Conservation (phyloP, 148 eudicot species). For the Fallopia convolvulus region DNA sequence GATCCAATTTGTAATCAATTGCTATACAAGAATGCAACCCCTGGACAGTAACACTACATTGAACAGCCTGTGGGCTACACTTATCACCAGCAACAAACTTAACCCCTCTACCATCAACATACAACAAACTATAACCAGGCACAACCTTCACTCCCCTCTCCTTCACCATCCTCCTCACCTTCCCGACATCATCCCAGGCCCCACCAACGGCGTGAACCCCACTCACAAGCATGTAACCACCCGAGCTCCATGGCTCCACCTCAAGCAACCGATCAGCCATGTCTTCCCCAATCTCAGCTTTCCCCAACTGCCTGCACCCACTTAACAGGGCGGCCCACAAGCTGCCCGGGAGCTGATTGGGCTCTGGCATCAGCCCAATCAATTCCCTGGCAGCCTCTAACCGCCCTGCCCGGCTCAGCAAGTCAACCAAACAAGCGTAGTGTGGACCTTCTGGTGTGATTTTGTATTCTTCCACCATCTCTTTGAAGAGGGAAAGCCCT, state of each 20-base stretch:
- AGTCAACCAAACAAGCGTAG: slow-evolving; percentile 74
- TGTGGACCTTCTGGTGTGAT: slow-evolving; percentile 47
- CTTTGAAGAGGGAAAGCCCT: slow-evolving; percentile 49
- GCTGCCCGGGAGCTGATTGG: slow-evolving; percentile 22
- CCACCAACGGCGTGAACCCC: slow-evolving; percentile 60
- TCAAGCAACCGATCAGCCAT: slow-evolving; percentile 44
- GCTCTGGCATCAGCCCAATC: slow-evolving; percentile 33
- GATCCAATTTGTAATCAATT: background rate
- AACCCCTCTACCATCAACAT: slow-evolving; percentile 31
- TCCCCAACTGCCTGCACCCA: slow-evolving; percentile 43
- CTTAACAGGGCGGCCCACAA: slow-evolving; percentile 79
- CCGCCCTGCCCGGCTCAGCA: slow-evolving; percentile 67
- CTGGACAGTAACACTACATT: slow-evolving; percentile 7
- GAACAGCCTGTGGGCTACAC: slow-evolving; percentile 21
- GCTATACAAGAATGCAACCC: background rate
- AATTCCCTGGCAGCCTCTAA: slow-evolving; percentile 50
- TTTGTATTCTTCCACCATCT: slow-evolving; percentile 30
- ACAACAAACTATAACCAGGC: slow-evolving; percentile 60
- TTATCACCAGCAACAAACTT: slow-evolving; percentile 64
- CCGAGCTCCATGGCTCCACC: slow-evolving; percentile 61
- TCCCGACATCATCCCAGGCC: slow-evolving; percentile 53
- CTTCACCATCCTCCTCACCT: slow-evolving; percentile 50
- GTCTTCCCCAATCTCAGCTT: slow-evolving; percentile 30
- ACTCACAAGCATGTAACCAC: slow-evolving; percentile 63
- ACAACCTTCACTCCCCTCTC: slow-evolving; percentile 46